phyloP scores from a whole-genome alignment of 768 basidiomycete genomes.

The Amanita thiersii region DNA sequence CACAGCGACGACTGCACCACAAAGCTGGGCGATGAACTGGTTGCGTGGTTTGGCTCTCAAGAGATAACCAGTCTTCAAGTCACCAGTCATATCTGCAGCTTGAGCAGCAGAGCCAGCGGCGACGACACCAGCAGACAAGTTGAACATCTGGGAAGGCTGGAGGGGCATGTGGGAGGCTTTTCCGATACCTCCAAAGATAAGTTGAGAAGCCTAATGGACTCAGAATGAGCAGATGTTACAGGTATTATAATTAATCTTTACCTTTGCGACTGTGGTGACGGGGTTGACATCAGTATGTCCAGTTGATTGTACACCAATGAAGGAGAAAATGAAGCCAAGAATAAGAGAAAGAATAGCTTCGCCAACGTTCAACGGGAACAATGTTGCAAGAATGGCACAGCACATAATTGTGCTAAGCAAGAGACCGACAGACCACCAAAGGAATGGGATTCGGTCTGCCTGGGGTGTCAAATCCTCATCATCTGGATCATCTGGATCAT shows the following conservation, averaged over 20 bases:
- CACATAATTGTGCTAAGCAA: conserved; percentile 37
- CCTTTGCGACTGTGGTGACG: conserved; percentile 50
- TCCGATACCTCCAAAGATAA: conserved; percentile 55
- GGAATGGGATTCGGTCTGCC: conserved; percentile 45
- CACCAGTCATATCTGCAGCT: conserved; percentile 57
- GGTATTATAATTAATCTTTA: conserved; percentile 9
- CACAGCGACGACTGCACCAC: conserved; percentile 49
- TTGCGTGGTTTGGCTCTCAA: conserved; percentile 54
- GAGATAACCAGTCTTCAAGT: conserved; percentile 65
- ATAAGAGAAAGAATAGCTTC: conserved; percentile 49
- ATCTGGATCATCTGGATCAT: conserved; percentile 23
- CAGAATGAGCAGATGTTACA: neutral
- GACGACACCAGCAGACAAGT: conserved; percentile 44
- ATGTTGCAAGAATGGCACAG: conserved; percentile 43
- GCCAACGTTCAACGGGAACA: conserved; percentile 50
- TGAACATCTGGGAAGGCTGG: conserved; percentile 33
- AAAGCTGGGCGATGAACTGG: conserved; percentile 54
- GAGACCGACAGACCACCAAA: conserved; percentile 50
- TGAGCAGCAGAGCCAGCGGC: conserved; percentile 50
- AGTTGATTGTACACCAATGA: conserved; percentile 55
- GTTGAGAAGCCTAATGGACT: conserved; percentile 38
- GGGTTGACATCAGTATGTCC: conserved; percentile 59
- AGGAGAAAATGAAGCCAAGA: conserved; percentile 58
- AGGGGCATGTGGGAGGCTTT: conserved; percentile 33
- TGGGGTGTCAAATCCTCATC: conserved; percentile 42